A percentile compares a stretch with the other conserved stretches of the same genome.
Conservation (phyloP, 257 asterid species). For the Coffea canephora region DNA sequence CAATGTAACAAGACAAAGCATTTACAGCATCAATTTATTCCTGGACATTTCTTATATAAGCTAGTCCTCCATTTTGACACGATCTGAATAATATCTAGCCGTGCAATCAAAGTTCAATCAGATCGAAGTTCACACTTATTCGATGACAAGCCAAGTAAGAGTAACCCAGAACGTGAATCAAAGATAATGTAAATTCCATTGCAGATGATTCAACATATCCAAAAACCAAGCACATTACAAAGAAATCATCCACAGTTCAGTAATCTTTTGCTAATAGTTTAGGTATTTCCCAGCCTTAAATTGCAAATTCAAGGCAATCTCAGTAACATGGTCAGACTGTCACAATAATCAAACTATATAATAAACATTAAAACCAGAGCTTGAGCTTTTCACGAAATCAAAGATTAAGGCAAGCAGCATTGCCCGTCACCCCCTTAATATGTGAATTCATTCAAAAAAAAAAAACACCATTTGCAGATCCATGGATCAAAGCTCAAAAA, state of each 20-base stretch:
- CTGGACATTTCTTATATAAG: neutral
- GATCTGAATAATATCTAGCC: neutral
- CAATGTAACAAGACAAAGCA: neutral
- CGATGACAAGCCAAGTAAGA: neutral
- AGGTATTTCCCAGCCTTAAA: neutral
- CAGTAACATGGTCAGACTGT: neutral
- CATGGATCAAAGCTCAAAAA: constrained; percentile 6
- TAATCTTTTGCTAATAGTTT: neutral
- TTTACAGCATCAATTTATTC: neutral
- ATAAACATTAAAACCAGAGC: neutral
- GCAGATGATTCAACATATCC: neutral
- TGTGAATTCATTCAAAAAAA: neutral
- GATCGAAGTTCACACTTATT: neutral
- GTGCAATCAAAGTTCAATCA: neutral
- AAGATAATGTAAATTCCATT: neutral
- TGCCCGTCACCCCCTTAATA: neutral
- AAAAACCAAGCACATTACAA: neutral
- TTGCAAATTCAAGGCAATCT: too few relatives aligned
- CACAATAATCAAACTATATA: neutral
- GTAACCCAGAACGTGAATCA: neutral
- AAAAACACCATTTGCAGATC: constrained; percentile 17
- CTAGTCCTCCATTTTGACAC: neutral
- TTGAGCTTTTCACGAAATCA: neutral
- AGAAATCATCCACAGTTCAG: neutral
- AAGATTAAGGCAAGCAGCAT: neutral